phyloP scores from a whole-genome alignment of 2,329 filamentous ascomycete species.

The Mollisiaceae sp. region DNA sequence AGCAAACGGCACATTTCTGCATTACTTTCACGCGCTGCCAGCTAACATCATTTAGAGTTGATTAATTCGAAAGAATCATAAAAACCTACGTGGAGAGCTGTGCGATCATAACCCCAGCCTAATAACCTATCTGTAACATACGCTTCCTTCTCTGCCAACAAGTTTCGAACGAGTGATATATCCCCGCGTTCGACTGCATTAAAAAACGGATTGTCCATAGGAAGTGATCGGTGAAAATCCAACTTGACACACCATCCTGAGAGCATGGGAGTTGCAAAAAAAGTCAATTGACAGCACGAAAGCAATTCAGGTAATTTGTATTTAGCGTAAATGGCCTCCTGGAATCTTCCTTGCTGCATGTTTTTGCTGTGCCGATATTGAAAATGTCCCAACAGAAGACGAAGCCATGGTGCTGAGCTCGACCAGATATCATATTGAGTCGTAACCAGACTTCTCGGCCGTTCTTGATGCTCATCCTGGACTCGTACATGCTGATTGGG shows the following conservation, averaged over 20 bases:
- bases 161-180: slow-evolving; percentile 11
- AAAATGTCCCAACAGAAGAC: slow-evolving; percentile 16
- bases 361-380: slow-evolving; percentile 7
- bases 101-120: not conserved
- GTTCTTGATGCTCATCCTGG: not conserved
- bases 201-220: not conserved
- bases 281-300: slow-evolving; percentile 4
- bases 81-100: slow-evolving; percentile 14
- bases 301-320: slow-evolving; percentile 17
- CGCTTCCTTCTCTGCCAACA: slow-evolving; percentile 15
- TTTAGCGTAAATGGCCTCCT: not conserved
- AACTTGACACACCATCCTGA: slow-evolving; percentile 16
- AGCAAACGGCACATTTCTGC: not conserved
- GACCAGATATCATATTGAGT: slow-evolving; percentile 11
- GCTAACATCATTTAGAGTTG: not conserved
- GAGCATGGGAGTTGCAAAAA: slow-evolving; percentile 8
- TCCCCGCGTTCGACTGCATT: slow-evolving; percentile 1
- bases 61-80: not conserved
- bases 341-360: slow-evolving; percentile 9
- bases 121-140: slow-evolving; percentile 5
- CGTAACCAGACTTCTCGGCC: not conserved
- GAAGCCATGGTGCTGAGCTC: slow-evolving; percentile 13
- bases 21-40: not conserved
- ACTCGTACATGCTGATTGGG: not conserved
- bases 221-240: slow-evolving; percentile 15